A percentile compares a stretch with the other conserved stretches of the same genome.
These are phyloP conservation scores for Colletotrichum lentis DNA, from an alignment of 2,329 filamentous ascomycete genomes.

Conservation along the genomic window DNA sequence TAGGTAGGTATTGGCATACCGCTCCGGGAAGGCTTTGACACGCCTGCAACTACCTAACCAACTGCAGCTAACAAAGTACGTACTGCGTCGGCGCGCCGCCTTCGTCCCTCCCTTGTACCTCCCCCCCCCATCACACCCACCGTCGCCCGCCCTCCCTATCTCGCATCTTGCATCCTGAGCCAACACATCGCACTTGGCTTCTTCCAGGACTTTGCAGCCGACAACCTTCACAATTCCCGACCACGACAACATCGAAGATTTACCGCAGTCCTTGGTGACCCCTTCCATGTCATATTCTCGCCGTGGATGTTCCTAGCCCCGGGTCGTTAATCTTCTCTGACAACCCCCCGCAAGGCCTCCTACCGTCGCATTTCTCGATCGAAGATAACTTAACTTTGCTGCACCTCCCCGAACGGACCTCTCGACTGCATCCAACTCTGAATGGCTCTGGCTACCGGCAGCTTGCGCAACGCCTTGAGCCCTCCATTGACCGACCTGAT, in stretches of 20 bases:
- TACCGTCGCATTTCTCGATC: conserved; percentile 26
- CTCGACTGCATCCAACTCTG: conserved; percentile 21
- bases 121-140: neutral
- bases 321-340: conserved; percentile 19
- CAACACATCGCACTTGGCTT: neutral
- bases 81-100: conserved; percentile 1
- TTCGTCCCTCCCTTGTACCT: conserved; percentile 19
- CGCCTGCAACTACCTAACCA: conserved; percentile 5
- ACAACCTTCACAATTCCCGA: conserved; percentile 19
- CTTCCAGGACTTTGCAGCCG: conserved; percentile 11
- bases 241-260: conserved; percentile 28
- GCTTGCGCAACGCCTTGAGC: conserved; percentile 30
- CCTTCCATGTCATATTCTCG: conserved; percentile 29
- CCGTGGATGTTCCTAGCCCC: conserved; percentile 19
- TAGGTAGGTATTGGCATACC: conserved; percentile 1
- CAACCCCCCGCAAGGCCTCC: conserved; percentile 17
- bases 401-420: conserved; percentile 36
- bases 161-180: conserved; percentile 7
- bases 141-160: conserved; percentile 12
- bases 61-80: neutral
- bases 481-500: conserved; percentile 21
- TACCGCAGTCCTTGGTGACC: conserved; percentile 17
- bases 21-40: conserved; percentile 10
- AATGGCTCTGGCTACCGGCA: conserved; percentile 33
- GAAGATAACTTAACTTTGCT: conserved; percentile 26